Evolutionary conservation across 2,329 filamentous ascomycete genomes (phyloP).

Genomic region (Alternaria gansuensis): DNA sequence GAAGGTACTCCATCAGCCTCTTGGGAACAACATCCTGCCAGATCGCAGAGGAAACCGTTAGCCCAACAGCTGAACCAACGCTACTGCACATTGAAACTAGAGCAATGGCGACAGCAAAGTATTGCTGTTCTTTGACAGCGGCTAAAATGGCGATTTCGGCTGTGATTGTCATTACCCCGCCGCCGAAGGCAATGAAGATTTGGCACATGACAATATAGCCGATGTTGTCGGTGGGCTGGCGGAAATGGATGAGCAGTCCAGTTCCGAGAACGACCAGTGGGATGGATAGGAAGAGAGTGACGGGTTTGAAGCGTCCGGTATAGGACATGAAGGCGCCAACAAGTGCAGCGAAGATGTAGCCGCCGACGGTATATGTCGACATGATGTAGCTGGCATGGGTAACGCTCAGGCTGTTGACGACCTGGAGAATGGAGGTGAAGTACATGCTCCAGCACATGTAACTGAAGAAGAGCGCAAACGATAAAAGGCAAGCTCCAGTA

Average conservation of each 20-base stretch:
- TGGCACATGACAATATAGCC: constrained; percentile 51
- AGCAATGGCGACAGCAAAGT: constrained; percentile 28
- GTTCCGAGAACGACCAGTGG: constrained; percentile 42
- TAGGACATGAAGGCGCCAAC: constrained; percentile 35
- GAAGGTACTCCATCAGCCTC: constrained; percentile 58
- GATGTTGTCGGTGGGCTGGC: constrained; percentile 38
- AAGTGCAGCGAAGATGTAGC: constrained; percentile 21
- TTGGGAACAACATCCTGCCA: constrained; percentile 68
- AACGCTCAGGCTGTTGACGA: constrained; percentile 47
- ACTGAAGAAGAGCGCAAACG: constrained; percentile 47
- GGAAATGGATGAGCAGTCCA: constrained; percentile 48
- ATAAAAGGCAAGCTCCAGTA: constrained; percentile 61
- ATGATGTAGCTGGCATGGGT: constrained; percentile 48
- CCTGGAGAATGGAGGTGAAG: constrained; percentile 54
- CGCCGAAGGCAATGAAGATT: constrained; percentile 43
- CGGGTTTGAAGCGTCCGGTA: constrained; percentile 36
- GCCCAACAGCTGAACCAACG: constrained; percentile 58
- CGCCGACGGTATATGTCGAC: constrained; percentile 47
- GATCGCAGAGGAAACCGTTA: constrained; percentile 67
- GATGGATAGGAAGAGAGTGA: constrained; percentile 36
- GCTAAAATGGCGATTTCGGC: constrained; percentile 39
- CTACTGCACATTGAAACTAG: constrained; percentile 64
- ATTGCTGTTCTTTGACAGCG: constrained; percentile 35
- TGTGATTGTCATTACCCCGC: constrained; percentile 40
- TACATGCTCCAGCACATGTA: constrained; percentile 52